phyloP scores from a whole-genome alignment of 2,329 filamentous ascomycete genomes.

The Cadophora sp. region DNA sequence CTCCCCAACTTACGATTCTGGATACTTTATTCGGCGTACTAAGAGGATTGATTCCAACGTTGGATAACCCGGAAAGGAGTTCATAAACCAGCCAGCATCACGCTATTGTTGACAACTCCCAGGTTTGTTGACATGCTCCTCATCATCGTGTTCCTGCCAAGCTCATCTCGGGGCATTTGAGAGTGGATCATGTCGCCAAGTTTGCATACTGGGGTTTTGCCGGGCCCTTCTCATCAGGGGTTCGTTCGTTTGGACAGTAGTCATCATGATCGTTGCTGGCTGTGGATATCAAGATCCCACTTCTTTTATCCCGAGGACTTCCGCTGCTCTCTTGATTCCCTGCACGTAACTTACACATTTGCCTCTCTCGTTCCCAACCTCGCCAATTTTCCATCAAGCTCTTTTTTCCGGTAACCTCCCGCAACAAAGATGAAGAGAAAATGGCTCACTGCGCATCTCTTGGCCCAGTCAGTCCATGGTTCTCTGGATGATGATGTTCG shows the following conservation, averaged over 20 bases:
- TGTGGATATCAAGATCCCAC: slow-evolving; percentile 1
- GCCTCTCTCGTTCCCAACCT: too few species aligned
- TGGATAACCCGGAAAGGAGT: neutral
- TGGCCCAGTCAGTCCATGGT: too few species aligned
- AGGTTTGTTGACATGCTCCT: neutral
- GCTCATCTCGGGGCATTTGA: slow-evolving; percentile 5
- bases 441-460: neutral
- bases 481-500: neutral
- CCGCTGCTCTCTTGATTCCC: neutral
- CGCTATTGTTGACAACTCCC: neutral
- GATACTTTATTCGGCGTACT: neutral
- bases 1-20: neutral
- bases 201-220: slow-evolving; percentile 13
- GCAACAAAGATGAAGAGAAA: neutral
- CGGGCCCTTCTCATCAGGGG: neutral
- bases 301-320: neutral
- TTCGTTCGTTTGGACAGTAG: neutral
- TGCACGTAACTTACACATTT: neutral
- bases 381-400: too few species aligned
- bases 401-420: neutral
- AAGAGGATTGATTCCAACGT: neutral
- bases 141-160: neutral
- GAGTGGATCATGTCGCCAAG: slow-evolving; percentile 3
- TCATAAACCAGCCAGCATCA: neutral
- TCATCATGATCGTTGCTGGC: slow-evolving; percentile 8